These are phyloP conservation scores for Drechslerella dactyloides DNA, from an alignment of 2,329 filamentous ascomycete species.

Conservation along the genomic window DNA sequence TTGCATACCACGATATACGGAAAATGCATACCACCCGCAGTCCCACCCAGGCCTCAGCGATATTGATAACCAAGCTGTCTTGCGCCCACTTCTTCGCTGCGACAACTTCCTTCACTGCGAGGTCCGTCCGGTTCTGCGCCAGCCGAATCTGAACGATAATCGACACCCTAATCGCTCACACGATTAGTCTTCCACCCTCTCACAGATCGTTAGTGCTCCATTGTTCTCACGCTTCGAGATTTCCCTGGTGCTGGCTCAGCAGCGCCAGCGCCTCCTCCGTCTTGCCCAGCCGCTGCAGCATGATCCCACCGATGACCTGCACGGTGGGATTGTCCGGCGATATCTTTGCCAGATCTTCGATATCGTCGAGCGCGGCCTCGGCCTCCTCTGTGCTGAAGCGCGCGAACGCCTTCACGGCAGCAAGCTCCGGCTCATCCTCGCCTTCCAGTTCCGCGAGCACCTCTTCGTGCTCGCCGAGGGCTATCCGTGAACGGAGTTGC, in stretches of 20 bases:
- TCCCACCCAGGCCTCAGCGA: constrained; percentile 95
- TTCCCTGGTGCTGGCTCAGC: constrained; percentile 82
- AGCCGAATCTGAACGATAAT: constrained; percentile 92
- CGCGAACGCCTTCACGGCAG: constrained; percentile 78
- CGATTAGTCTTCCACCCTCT: constrained; percentile 20
- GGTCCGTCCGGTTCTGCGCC: constrained; percentile 85
- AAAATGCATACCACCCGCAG: constrained; percentile 72
- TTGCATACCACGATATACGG: constrained; percentile 37
- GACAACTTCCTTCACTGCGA: constrained; percentile 86
- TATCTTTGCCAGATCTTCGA: constrained; percentile 72
- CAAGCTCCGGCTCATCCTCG: constrained; percentile 72
- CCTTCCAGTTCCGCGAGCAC: constrained; percentile 73
- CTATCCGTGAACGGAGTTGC: constrained; percentile 80
- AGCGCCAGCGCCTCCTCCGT: constrained; percentile 84
- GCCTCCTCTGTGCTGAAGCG: constrained; percentile 68
- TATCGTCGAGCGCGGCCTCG: constrained; percentile 66
- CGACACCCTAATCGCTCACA: constrained; percentile 66
- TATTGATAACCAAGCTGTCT: constrained; percentile 88
- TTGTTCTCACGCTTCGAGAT: constrained; percentile 70
- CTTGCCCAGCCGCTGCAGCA: constrained; percentile 79
- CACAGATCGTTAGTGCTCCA: constrained; percentile 37
- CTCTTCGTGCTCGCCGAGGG: constrained; percentile 76
- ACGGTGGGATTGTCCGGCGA: constrained; percentile 77
- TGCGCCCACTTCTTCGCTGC: constrained; percentile 92
- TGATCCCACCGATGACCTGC: constrained; percentile 79